Percentiles rank a stretch among this genome's conserved stretches.
Evolutionary conservation across 2,329 filamentous ascomycete species (phyloP).

Genomic region (Colletotrichum zoysiae): DNA sequence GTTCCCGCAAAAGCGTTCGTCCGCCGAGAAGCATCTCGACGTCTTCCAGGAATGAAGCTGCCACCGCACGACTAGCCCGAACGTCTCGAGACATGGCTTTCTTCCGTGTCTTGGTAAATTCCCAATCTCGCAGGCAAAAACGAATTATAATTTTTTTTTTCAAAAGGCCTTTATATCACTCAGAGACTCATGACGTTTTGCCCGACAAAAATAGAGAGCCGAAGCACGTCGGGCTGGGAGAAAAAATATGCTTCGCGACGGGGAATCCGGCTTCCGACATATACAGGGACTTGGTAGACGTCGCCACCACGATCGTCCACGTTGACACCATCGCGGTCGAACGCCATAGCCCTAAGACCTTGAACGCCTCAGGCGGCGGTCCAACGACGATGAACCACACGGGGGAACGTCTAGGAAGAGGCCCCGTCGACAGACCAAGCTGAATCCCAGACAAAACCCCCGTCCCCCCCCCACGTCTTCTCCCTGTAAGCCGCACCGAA

Average conservation of each 20-base stretch:
- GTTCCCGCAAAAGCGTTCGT: neutral
- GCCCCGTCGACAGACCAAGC: constrained; percentile 3
- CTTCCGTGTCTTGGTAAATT: neutral
- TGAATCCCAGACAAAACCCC: constrained; percentile 3
- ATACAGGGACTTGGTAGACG: neutral
- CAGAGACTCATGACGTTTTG: neutral
- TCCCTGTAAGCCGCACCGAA: constrained; percentile 32
- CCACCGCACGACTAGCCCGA: constrained; percentile 3
- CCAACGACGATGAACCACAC: constrained; percentile 2
- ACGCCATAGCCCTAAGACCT: constrained; percentile 19
- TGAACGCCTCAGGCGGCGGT: neutral
- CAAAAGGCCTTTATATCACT: neutral
- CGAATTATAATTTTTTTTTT: too few relatives aligned
- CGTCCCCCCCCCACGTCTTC: neutral
- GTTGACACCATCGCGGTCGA: neutral
- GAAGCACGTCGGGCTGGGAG: constrained; percentile 14
- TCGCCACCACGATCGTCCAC: neutral
- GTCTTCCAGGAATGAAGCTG: constrained; percentile 23
- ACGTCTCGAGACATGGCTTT: neutral
- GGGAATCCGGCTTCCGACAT: neutral
- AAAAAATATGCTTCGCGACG: neutral
- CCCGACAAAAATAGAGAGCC: constrained; percentile 30
- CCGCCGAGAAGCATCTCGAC: neutral
- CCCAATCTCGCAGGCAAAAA: neutral
- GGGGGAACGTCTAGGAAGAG: neutral